Evolutionary conservation across 768 basidiomycete genomes (phyloP), one percentile per base, ranked within the genome.

Genomic region (Psilocybe azurescens): DNA sequence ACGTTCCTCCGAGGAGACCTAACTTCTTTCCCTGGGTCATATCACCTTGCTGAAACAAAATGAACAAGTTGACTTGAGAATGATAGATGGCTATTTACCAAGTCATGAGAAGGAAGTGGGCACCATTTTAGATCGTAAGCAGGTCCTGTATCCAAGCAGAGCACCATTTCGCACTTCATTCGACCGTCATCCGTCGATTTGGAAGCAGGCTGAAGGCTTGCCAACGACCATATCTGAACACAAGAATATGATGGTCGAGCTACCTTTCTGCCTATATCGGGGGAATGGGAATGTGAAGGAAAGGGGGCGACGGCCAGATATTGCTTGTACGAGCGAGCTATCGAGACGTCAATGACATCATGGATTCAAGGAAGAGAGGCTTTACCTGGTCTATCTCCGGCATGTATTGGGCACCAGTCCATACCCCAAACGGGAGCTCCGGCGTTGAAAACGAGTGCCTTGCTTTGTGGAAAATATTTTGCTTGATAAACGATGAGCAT

Each of bases 351-450:
- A 47, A 6, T 51, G 18, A 36, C 2, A 28, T 20, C 39, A 32
- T 53, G 55, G 47, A 36, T 56, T 56, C 41, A 11, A 11, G 56
- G 39, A 49, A 44, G 39, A 11, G 13, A 49, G 32, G 18, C 3
- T 24, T 2, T 67, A 91, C 91, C 71, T 52, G 76, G 64, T 41
- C 86, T 81, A 53, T 88, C 87, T 38, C 81, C 77, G 20, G 79
- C 74, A 62, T 90, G 83, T 24, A 89, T 86, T 3, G 97, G 97
- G 73, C 95, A 95, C 96, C 96, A 99, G 65, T 96, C 94, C 38
- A 97, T 70, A 2, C 88, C 93, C 89, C 91, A 94, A n/a, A 93
- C 90, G 0, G 94, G 91, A 2, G 89, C 91, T 5, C 97, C 97
- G 0, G 92, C 90, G 63, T 90, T 93, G 74, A 98, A 90, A 1